Conservation (phyloP, 257 asterid genomes). For the Coffea eugenioides region DNA sequence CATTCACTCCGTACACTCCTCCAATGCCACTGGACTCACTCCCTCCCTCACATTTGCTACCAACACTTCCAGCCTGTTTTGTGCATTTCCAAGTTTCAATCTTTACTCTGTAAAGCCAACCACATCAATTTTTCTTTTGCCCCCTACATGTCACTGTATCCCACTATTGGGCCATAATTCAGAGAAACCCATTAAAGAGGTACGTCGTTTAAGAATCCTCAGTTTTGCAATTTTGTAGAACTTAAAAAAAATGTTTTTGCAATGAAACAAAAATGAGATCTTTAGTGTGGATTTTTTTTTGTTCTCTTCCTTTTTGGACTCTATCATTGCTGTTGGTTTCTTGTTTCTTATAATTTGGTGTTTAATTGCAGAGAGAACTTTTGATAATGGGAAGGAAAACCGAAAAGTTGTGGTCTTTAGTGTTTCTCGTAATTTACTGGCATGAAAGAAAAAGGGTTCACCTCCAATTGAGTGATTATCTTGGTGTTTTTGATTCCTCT, state of each 20-base stretch:
- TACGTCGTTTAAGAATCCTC: not conserved
- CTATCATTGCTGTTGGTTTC: not conserved
- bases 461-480: not conserved
- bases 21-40: not conserved
- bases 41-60: not conserved
- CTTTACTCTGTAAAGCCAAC: not conserved
- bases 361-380: constrained; percentile 11
- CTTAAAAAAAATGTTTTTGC: not conserved
- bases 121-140: not conserved
- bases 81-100: not conserved
- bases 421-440: constrained; percentile 10
- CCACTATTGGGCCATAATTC: not conserved
- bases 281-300: not conserved
- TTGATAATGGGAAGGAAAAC: constrained; percentile 16
- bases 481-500: not conserved
- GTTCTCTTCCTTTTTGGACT: not conserved
- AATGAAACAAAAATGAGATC: not conserved
- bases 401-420: constrained; percentile 5
- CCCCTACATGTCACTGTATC: not conserved
- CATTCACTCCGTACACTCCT: constrained; percentile 9
- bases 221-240: not conserved
- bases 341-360: constrained; percentile 5
- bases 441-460: constrained; percentile 11
- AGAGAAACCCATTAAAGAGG: not conserved
- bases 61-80: not conserved